phyloP scores from a whole-genome alignment of 805 yeast species.

The Candida vaughaniae region DNA sequence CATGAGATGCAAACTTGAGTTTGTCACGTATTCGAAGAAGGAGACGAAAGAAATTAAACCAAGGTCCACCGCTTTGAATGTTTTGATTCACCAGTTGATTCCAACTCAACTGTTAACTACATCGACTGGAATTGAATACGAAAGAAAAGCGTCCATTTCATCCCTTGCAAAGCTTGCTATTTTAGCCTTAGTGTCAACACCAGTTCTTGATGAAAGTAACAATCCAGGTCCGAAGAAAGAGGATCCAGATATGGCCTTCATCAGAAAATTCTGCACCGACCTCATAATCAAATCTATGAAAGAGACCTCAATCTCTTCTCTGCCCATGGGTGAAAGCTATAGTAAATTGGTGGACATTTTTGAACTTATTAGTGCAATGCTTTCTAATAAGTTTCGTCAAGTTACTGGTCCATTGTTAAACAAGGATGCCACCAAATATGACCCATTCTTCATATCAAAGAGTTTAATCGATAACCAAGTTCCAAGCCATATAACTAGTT shows the following conservation, averaged over 20 bases:
- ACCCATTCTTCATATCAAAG: conserved; percentile 62
- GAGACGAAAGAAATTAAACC: conserved; percentile 52
- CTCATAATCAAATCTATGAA: conserved; percentile 59
- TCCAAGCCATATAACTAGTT: conserved; percentile 53
- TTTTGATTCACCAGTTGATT: conserved; percentile 71
- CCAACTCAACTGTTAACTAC: conserved; percentile 48
- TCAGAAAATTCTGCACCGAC: conserved; percentile 73
- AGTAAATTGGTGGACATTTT: conserved; percentile 54
- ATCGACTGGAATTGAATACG: conserved; percentile 38
- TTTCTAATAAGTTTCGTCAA: conserved; percentile 44
- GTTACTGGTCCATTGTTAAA: conserved; percentile 45
- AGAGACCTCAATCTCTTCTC: conserved; percentile 37
- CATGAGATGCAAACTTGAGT: conserved; percentile 77
- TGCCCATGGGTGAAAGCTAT: conserved; percentile 25
- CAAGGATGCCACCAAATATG: conserved; percentile 50
- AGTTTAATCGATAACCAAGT: conserved; percentile 68
- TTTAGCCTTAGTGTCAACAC: conserved; percentile 59
- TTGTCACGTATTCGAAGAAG: conserved; percentile 73
- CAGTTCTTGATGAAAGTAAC: conserved; percentile 49
- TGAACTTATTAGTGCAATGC: conserved; percentile 45
- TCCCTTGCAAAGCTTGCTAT: conserved; percentile 61
- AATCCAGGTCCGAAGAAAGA: conserved; percentile 47
- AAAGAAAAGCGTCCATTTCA: conserved; percentile 58
- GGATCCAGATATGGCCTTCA: conserved; percentile 69
- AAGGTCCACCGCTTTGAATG: conserved; percentile 72